phyloP scores from a whole-genome alignment of 441 rosid species.

The Populus hybrid region DNA sequence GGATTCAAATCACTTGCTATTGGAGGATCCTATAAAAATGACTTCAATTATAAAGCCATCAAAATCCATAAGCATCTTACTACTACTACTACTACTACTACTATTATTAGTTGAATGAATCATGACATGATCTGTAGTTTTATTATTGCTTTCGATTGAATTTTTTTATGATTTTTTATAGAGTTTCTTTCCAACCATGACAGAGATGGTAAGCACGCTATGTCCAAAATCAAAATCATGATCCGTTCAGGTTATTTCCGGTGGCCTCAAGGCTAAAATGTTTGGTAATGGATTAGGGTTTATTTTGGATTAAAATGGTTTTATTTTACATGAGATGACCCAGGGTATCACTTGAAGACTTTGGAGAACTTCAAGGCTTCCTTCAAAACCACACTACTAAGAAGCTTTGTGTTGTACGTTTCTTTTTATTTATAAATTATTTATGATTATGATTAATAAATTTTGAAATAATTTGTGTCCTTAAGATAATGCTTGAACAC shows the following conservation, averaged over 20 bases:
- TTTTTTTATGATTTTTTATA: slow-evolving; percentile 23
- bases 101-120: too few species aligned
- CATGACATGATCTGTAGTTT: slow-evolving; percentile 2
- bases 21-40: slow-evolving; percentile 97
- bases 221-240: slow-evolving; percentile 89
- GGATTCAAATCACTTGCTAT: slow-evolving; percentile 86
- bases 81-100: too few species aligned
- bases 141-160: not conserved
- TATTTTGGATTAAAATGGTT: not conserved
- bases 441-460: too few species aligned
- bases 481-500: slow-evolving; percentile 28
- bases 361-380: too few species aligned
- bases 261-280: slow-evolving; percentile 94
- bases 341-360: too few species aligned
- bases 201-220: slow-evolving; percentile 93
- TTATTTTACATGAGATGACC: too few species aligned
- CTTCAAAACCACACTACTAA: too few species aligned
- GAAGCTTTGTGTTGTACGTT: too few species aligned
- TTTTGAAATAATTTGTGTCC: too few species aligned
- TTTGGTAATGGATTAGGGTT: slow-evolving; percentile 47
- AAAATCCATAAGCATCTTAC: slow-evolving; percentile 52
- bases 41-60: slow-evolving; percentile 92
- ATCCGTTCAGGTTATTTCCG: slow-evolving; percentile 66
- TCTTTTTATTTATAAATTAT: too few species aligned
- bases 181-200: slow-evolving; percentile 92